phyloP scores from a whole-genome alignment of 2,329 filamentous ascomycete species.

The Paraphaeosphaeria sporulosa region DNA sequence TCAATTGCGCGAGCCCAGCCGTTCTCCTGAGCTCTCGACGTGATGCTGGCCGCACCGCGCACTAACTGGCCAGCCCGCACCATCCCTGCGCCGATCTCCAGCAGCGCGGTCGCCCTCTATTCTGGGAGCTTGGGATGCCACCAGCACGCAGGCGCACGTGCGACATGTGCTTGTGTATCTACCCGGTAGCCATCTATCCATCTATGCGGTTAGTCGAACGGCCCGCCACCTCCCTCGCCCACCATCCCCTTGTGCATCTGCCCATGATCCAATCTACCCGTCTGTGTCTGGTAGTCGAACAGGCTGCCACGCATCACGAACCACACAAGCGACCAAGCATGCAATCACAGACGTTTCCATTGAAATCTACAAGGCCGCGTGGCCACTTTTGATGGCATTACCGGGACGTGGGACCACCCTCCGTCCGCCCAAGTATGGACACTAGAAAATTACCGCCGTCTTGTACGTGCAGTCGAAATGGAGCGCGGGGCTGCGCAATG shows the following conservation, averaged over 20 bases:
- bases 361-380: no score
- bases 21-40: constrained; percentile 13
- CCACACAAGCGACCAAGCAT: no score
- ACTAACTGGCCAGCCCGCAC: constrained; percentile 6
- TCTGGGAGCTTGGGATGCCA: neutral
- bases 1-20: no score
- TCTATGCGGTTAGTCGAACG: no score
- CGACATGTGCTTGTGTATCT: neutral
- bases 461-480: constrained; percentile 2
- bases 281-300: no score
- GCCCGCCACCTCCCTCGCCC: no score
- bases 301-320: no score
- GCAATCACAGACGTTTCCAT: no score
- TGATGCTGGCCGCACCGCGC: neutral
- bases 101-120: neutral
- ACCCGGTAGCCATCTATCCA: no score
- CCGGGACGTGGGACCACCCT: no score
- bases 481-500: constrained; percentile 34
- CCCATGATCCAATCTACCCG: no score
- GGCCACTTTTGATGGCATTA: neutral
- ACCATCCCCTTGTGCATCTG: no score
- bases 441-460: neutral
- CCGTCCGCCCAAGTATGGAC: neutral
- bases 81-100: constrained; percentile 7
- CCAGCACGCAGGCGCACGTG: neutral